Conservation (phyloP, 352 stramenopile species). For the Globisporangium echinulatum region DNA sequence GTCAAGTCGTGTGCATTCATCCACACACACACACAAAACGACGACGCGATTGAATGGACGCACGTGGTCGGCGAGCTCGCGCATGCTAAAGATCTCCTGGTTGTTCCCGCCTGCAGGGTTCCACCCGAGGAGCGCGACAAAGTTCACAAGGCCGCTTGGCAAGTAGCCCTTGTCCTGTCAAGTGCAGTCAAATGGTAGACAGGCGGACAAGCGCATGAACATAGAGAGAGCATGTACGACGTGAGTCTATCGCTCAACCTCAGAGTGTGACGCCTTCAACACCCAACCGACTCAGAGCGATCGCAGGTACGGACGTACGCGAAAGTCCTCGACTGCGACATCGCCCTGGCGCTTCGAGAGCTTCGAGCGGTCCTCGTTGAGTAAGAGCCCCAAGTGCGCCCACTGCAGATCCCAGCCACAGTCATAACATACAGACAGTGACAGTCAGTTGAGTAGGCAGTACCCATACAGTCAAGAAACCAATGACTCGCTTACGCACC, state of each 20-base stretch:
- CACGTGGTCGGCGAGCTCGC: constrained; percentile 84
- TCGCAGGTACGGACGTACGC: constrained; percentile 30
- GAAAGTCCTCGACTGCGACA: constrained; percentile 96
- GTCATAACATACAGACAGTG: too few species aligned
- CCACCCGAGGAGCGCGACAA: constrained; percentile 97
- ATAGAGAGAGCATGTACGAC: background rate
- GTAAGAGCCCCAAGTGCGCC: constrained; percentile 89
- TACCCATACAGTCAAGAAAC: too few species aligned
- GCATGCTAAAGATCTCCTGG: constrained; percentile 95
- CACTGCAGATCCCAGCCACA: constrained; percentile 37
- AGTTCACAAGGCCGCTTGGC: constrained; percentile 96
- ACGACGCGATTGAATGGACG: background rate
- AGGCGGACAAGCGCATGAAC: too few species aligned
- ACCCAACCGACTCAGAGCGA: too few species aligned
- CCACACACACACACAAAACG: background rate
- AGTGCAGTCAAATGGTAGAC: background rate
- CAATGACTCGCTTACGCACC: constrained; percentile 19
- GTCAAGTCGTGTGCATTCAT: too few species aligned
- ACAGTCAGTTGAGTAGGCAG: background rate
- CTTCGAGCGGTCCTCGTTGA: constrained; percentile 97
- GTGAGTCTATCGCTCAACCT: too few species aligned
- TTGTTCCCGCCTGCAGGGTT: constrained; percentile 93
- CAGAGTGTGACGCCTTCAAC: too few species aligned
- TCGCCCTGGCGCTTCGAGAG: constrained; percentile 98
- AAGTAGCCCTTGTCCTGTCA: constrained; percentile 92